Percentiles rank a stretch among this genome's conserved stretches.
Evolutionary conservation across 2,329 filamentous ascomycete species (phyloP).

Genomic region (Paramyrothecium sp.): DNA sequence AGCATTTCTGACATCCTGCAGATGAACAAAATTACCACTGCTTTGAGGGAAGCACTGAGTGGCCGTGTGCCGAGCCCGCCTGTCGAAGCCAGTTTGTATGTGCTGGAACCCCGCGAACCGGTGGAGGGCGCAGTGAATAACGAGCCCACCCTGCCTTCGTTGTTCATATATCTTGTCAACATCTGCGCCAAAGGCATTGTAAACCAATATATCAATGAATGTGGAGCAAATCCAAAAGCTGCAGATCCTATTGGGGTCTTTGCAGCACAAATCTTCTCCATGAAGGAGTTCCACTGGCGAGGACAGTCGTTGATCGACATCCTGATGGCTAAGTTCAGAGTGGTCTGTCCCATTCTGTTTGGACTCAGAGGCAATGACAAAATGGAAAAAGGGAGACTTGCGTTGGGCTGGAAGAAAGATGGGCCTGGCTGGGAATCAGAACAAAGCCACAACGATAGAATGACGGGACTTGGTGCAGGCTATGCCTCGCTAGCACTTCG

Average conservation of each 20-base stretch:
- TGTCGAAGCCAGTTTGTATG: conserved; percentile 55
- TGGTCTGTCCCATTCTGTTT: conserved; percentile 81
- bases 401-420: conserved; percentile 73
- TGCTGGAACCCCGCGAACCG: conserved; percentile 44
- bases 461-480: conserved; percentile 80
- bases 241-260: conserved; percentile 81
- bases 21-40: conserved; percentile 33
- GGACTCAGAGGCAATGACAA: conserved; percentile 76
- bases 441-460: conserved; percentile 75
- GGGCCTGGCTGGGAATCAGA: conserved; percentile 61
- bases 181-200: conserved; percentile 73
- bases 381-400: conserved; percentile 63
- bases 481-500: conserved; percentile 81
- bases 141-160: conserved; percentile 54
- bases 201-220: conserved; percentile 67
- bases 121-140: conserved; percentile 51
- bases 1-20: conserved; percentile 17
- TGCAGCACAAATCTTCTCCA: conserved; percentile 71
- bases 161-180: conserved; percentile 75
- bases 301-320: conserved; percentile 74
- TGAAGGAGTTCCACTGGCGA: conserved; percentile 64
- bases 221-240: conserved; percentile 58
- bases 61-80: conserved; percentile 49
- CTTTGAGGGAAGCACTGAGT: conserved; percentile 52
- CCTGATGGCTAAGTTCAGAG: conserved; percentile 79